Percentiles rank a stretch among this genome's conserved stretches.
phyloP scores from a whole-genome alignment of 2,329 filamentous ascomycete species.

The Xylariaceae sp. region DNA sequence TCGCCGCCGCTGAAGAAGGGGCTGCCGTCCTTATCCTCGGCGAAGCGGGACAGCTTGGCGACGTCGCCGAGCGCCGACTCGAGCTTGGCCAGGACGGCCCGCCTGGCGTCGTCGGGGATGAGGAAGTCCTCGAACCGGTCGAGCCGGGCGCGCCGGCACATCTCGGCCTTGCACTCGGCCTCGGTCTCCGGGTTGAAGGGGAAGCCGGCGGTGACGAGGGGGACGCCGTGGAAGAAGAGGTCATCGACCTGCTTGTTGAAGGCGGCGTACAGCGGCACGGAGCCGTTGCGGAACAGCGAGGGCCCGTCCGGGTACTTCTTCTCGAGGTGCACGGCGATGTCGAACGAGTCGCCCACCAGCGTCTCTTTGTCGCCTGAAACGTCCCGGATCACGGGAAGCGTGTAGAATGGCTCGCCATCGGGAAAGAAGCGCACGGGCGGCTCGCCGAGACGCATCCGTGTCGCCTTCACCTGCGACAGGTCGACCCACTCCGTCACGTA shows the following conservation, averaged over 20 bases:
- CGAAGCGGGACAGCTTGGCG: slow-evolving; percentile 18
- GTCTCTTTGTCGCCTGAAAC: slow-evolving; percentile 32
- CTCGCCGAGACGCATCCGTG: slow-evolving; percentile 42
- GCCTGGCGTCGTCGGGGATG: slow-evolving; percentile 18
- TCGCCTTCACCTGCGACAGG: slow-evolving; percentile 44
- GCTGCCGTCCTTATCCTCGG: too few relatives aligned
- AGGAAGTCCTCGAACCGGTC: slow-evolving; percentile 39
- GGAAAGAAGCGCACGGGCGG: slow-evolving; percentile 48
- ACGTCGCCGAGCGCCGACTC: slow-evolving; percentile 13
- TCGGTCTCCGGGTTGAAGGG: slow-evolving; percentile 47
- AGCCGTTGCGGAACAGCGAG: slow-evolving; percentile 43
- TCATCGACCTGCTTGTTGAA: slow-evolving; percentile 54
- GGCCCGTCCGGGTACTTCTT: slow-evolving; percentile 42
- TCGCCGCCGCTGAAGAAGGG: slow-evolving; percentile 24
- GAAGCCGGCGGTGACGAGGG: slow-evolving; percentile 37
- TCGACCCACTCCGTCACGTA: slow-evolving; percentile 43
- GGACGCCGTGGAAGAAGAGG: slow-evolving; percentile 42
- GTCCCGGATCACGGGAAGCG: slow-evolving; percentile 53
- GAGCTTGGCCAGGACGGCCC: slow-evolving; percentile 11
- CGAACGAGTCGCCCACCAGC: slow-evolving; percentile 56
- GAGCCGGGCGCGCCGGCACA: slow-evolving; percentile 42
- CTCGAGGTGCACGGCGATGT: slow-evolving; percentile 58
- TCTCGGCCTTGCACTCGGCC: slow-evolving; percentile 40
- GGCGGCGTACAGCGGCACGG: slow-evolving; percentile 34
- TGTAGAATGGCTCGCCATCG: slow-evolving; percentile 54